A percentile compares a stretch with the other conserved stretches of the same genome.
These are phyloP conservation scores for Lolium perenne DNA, from an alignment of 176 grass and related monocot species.

Conservation along the genomic window DNA sequence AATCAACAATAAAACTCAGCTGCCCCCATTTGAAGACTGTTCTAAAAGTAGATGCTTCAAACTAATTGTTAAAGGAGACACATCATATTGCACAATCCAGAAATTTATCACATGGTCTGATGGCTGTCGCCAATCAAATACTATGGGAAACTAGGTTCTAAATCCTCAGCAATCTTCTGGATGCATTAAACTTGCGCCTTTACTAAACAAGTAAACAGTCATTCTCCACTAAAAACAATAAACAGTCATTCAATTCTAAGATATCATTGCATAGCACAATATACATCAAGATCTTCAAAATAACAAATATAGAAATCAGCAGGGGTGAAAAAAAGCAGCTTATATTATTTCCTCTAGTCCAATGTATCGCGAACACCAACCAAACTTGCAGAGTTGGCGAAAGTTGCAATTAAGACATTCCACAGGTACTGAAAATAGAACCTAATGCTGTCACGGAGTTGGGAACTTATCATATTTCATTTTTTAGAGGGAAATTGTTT, in stretches of 20 bases:
- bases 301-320: not conserved
- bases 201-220: not conserved
- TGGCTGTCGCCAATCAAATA: not conserved
- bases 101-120: not conserved
- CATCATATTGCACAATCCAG: not conserved
- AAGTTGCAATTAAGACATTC: not conserved
- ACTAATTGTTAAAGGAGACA: not conserved
- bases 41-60: constrained; percentile 2
- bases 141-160: not conserved
- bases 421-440: not conserved
- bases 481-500: not conserved
- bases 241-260: not conserved
- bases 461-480: not conserved
- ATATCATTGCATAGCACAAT: not conserved
- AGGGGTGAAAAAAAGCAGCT: not conserved
- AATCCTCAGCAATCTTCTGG: not conserved
- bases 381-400: not conserved
- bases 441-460: not conserved
- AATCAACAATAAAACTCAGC: not conserved
- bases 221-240: too few relatives aligned
- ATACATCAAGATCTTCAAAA: not conserved
- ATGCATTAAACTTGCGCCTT: not conserved
- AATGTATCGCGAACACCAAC: not conserved
- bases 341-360: not conserved
- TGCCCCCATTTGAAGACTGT: not conserved